These are phyloP conservation scores for Starmera amethionina DNA, from an alignment of 805 yeast species.

Conservation along the genomic window DNA sequence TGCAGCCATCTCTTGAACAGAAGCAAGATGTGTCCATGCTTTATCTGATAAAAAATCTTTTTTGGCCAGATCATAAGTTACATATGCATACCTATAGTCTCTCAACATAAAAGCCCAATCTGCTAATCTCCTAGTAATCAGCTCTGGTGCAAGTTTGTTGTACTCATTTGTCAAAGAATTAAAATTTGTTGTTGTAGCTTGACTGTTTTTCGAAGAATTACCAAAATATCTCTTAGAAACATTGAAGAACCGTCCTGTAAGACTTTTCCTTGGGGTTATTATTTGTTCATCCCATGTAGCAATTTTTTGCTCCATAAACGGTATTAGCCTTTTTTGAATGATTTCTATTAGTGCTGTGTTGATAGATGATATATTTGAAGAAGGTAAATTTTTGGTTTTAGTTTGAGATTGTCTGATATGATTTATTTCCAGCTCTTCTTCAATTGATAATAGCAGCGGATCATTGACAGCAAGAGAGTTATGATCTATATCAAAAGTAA, in stretches of 20 bases:
- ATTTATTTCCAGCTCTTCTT: conserved; percentile 31
- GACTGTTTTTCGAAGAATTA: conserved; percentile 10
- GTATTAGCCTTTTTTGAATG: conserved; percentile 38
- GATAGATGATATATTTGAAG: conserved; percentile 5
- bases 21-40: conserved; percentile 74
- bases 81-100: conserved; percentile 76
- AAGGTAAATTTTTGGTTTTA: conserved; percentile 7
- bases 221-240: conserved; percentile 51
- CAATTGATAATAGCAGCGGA: conserved; percentile 29
- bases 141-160: conserved; percentile 54
- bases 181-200: conserved; percentile 26
- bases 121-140: conserved; percentile 70
- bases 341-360: conserved; percentile 16
- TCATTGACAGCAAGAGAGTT: conserved; percentile 14
- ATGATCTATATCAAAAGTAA: conserved; percentile 5
- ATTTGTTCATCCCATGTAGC: conserved; percentile 78
- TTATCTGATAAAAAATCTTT: conserved; percentile 70
- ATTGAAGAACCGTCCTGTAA: conserved; percentile 63
- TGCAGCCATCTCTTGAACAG: conserved; percentile 84
- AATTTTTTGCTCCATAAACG: conserved; percentile 82
- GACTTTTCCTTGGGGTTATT: conserved; percentile 64
- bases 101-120: conserved; percentile 91
- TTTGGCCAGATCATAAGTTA: conserved; percentile 72
- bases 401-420: conserved; percentile 5
- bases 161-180: conserved; percentile 48